Conservation (phyloP, 164 flowering plant genomes). For the Nymphaea colorata region DNA sequence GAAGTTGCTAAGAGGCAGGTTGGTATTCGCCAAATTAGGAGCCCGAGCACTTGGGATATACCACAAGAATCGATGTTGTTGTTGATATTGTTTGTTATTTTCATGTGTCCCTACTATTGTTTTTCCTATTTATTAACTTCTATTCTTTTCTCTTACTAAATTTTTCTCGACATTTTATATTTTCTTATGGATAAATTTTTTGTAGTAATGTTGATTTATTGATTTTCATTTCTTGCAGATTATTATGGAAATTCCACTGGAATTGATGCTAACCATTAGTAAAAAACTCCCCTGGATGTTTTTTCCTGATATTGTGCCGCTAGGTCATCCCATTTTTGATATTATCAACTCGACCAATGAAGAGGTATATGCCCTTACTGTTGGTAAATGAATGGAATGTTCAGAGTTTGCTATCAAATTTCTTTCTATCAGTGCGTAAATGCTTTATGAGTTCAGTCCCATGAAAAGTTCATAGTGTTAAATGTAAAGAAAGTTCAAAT, state of each 20-base stretch:
- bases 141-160: too few relatives aligned
- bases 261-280: slow-evolving; percentile 84
- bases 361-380: slow-evolving; percentile 35
- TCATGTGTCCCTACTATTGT: too few relatives aligned
- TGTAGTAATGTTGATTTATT: neutral
- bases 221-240: slow-evolving; percentile 26
- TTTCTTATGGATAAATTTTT: too few relatives aligned
- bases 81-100: too few relatives aligned
- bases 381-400: neutral
- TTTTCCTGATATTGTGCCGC: slow-evolving; percentile 80
- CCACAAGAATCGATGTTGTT: too few relatives aligned
- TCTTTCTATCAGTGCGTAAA: neutral
- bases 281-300: slow-evolving; percentile 98
- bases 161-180: too few relatives aligned
- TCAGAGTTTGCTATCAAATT: neutral
- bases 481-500: too few relatives aligned
- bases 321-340: slow-evolving; percentile 97
- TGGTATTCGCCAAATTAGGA: too few relatives aligned
- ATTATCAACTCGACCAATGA: slow-evolving; percentile 91
- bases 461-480: too few relatives aligned
- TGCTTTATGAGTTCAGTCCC: neutral
- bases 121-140: too few relatives aligned
- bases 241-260: slow-evolving; percentile 93
- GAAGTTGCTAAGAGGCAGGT: too few relatives aligned
- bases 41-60: too few relatives aligned